Base-by-base conservation (phyloP, 1,284 basidiomycete genomes). In the Malassezia obtusa region DNA sequence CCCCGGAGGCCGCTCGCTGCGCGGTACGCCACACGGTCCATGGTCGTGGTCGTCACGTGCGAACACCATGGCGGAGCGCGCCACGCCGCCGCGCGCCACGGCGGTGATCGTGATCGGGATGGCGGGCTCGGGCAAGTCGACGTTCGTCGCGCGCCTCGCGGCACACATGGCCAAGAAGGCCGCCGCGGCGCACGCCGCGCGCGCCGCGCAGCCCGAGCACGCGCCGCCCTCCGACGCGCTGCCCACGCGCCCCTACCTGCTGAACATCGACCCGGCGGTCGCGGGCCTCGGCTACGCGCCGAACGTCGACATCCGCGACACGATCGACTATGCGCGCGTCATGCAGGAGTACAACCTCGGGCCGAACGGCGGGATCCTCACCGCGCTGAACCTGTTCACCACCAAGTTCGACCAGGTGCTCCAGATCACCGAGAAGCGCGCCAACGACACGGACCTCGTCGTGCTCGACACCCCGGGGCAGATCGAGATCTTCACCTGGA, bases 331-430 rank as follows among this genome's bases (percentile, higher is more conserved):
- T 76, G 82, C 86, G 61, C 85, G 96, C 76, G 91, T 99, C 65
- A 99, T 99, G 94, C 90, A 95, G 81, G 90, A 96, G 88, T 98
- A 98, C 78, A 94, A 95, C 73, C 80, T 99, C 48, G 94, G 94
- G 4, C 92, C 94, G 0, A 98, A 98, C 75, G 94, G 94, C 26
- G 94, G 89, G 15, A 98, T 99, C 67, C 76, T 98, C 74, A 99
- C 94, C 12, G 87, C 92, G 0, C 79, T 99, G 64, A 99, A 99
- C 72, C 77, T 99, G 50, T 99, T 99, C 76, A 95, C 94, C 21
- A 99, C 94, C 25, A 99, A 98, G 76, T 94, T 98, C 68, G 94
- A 99, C 75, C 94, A 99, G 76, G 94, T 99, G 4, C 78, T 99
- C 38, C 82, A 82, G 14, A 80, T 94, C 57, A 83, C 96, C 12